Percentiles rank a stretch among this genome's conserved stretches.
These are phyloP conservation scores for Aspergillus pseudoterreus DNA, from an alignment of 2,329 filamentous ascomycete species.

Conservation along the genomic window DNA sequence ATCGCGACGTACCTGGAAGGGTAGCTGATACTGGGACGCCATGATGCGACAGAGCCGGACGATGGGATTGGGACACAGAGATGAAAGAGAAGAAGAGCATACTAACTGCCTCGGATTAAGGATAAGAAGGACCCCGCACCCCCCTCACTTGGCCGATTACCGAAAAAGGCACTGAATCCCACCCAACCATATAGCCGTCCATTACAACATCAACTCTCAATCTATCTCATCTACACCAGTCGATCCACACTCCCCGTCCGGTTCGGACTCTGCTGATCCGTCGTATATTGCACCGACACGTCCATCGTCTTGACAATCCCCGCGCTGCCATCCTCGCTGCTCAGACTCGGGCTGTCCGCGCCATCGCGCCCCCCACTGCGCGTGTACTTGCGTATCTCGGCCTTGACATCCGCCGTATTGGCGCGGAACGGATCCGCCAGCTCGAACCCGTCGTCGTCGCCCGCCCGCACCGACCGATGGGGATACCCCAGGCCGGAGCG, in stretches of 20 bases:
- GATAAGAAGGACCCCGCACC: no score
- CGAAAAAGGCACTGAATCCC: no score
- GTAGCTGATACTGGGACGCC: slow-evolving; percentile 33
- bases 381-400: slow-evolving; percentile 18
- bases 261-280: slow-evolving; percentile 1
- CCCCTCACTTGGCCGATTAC: no score
- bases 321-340: slow-evolving; percentile 11
- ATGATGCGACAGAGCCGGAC: slow-evolving; percentile 13
- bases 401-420: background rate
- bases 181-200: no score
- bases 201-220: no score
- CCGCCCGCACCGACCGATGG: background rate
- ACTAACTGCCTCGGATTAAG: no score
- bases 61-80: no score
- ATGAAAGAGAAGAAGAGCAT: no score
- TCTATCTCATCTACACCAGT: slow-evolving; percentile 6
- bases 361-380: background rate
- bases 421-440: slow-evolving; percentile 16
- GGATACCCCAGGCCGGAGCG: slow-evolving; percentile 2
- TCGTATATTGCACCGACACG: slow-evolving; percentile 17
- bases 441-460: slow-evolving; percentile 13
- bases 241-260: slow-evolving; percentile 15
- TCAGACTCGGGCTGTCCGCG: slow-evolving; percentile 11
- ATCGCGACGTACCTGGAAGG: slow-evolving; percentile 31
- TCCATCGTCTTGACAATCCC: slow-evolving; percentile 20